Base-by-base conservation (phyloP, 345 rosid genomes). In the Brassica rapa region DNA sequence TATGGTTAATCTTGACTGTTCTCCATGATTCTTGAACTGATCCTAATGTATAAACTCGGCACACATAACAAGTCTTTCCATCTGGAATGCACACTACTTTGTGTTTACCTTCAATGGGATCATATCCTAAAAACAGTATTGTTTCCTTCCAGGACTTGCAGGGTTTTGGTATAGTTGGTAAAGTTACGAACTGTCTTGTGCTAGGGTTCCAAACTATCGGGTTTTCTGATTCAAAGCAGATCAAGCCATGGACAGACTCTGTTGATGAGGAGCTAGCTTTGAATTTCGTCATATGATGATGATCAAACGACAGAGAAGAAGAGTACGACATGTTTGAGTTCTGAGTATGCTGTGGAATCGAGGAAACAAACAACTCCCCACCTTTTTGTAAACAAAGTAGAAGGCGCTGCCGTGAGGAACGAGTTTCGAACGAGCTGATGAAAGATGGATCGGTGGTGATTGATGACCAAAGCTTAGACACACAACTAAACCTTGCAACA, bases 21-120 rank as follows among this genome's bases (percentile, higher is more conserved):
- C 67, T 72, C 59, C 67, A 61, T 61, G 67, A 37, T 39, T 24
- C 8, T 25, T 61, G 15, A 60, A 25, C 56, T 61, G 67, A 39
- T 60, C 75, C 67, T 39, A 72, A 15, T 3, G 67, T 72, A 35
- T 39, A 5, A n/a, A 72, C 19, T 5, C 35, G 21, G 6, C 33
- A 67, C 35, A 4, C 6, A 3, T 63, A 0, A 21, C 9, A 11
- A 61, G 0, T 0, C 9, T 1, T 66, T 0, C 21, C 1, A 19
- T 0, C 21, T 5, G 70, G 53, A 12, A 66, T 2, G 53, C 70
- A 66, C 25, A 66, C 1, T 10, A 66, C 33, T 66, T 66, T 66
- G 56, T 66, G 70, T 66, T 39, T 41, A 66, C 70, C 33, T 12
- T 21, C 19, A 15, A 12, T 6, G 2, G 70, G 56, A 66, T 41